These are phyloP conservation scores for Nakazawaea laoshanensis DNA, from an alignment of 805 yeast species.

Conservation along the genomic window DNA sequence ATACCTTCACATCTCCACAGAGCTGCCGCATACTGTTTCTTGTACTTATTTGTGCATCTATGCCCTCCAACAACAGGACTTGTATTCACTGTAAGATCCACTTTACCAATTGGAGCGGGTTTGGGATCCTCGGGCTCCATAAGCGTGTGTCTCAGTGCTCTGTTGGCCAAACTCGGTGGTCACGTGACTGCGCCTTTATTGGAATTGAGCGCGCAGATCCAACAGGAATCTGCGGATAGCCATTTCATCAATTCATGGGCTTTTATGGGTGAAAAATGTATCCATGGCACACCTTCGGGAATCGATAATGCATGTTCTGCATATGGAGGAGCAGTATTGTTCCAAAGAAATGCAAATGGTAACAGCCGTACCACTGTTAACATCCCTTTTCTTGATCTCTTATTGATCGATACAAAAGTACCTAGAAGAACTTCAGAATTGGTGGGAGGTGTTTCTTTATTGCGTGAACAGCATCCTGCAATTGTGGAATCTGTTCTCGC, in stretches of 20 bases:
- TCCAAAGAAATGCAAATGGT: conserved; percentile 48
- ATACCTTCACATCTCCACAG: conserved; percentile 53
- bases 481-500: conserved; percentile 53
- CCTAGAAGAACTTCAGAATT: conserved; percentile 82
- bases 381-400: conserved; percentile 65
- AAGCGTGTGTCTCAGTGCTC: conserved; percentile 76
- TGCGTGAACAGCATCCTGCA: conserved; percentile 44
- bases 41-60: conserved; percentile 63
- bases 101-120: conserved; percentile 95
- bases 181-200: conserved; percentile 33
- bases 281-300: conserved; percentile 95
- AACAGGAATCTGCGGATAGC: conserved; percentile 32
- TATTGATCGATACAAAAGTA: conserved; percentile 79
- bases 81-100: conserved; percentile 64
- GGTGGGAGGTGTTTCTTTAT: conserved; percentile 65
- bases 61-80: conserved; percentile 41
- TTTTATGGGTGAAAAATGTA: conserved; percentile 87
- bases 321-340: conserved; percentile 91
- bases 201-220: conserved; percentile 2
- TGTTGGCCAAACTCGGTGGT: conserved; percentile 54
- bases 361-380: conserved; percentile 60
- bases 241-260: conserved; percentile 80
- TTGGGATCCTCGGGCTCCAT: conserved; percentile 91
- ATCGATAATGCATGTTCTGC: conserved; percentile 96
- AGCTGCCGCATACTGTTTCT: conserved; percentile 74